Base-by-base conservation (phyloP, 768 basidiomycete genomes). In the Auricularia cornea region DNA sequence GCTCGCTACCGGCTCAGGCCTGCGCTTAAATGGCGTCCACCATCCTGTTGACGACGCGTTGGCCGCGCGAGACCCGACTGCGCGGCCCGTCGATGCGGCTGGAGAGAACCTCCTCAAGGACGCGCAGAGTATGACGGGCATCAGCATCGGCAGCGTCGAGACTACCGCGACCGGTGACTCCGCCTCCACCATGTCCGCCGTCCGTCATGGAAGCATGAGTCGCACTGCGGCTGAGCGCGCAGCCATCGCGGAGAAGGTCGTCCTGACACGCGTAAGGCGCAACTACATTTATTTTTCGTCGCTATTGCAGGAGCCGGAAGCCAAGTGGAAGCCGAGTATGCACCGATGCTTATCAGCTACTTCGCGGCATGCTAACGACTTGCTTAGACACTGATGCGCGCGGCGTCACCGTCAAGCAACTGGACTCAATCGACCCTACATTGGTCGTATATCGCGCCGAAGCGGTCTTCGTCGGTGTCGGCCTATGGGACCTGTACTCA, bases 231-330 rank as follows among this genome's bases (percentile, higher is more conserved):
- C 74, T 32, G 88, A 75, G 72, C 84, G 72, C 14, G 75, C 80
- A 28, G 75, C 83, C 5, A 83, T 83, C 1, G 88, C 84, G 5
- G 88, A 92, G 66, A 92, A 94, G 72, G 85, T 88, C 3, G 89
- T 98, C n/a, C 70, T 90, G 18, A 86, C 91, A 4, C 81, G 94
- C 66, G 91, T 98, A 26, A 84, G 87, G 70, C 81, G 97, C 64
- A 96, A 92, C 72, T 99, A 99, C 70, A 98, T 98, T 61, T 98
- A 98, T 74, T 98, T 99, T 73, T 95, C 95, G 1, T 97, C 95
- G 0, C 78, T 99, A 59, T 75, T 99, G 59, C 97, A 98, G 74
- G 96, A 98, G 70, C 97, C 97, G 0, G 94, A 98, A 73, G 93
- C 94, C 3, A 99, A 99, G 74, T 99, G 96, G 96, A 87, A 87